Evolutionary conservation across 305 asterid genomes (phyloP).

Genomic region (Solanum hybrid): DNA sequence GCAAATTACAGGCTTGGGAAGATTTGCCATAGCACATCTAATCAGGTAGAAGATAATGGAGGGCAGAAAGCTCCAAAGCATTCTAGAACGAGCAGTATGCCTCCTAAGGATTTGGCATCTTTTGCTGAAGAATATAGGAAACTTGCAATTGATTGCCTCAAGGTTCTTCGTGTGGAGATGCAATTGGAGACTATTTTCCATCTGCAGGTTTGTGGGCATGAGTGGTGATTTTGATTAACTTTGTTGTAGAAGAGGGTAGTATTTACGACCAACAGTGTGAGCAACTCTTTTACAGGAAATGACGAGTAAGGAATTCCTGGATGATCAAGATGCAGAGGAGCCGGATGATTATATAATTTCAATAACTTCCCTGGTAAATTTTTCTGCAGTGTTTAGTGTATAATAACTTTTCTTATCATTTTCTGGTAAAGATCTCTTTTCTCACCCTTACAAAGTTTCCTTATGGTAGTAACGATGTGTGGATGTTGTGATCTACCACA

Average conservation of each 20-base stretch:
- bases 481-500: neutral
- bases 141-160: constrained; percentile 91
- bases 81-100: constrained; percentile 52
- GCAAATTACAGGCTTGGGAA: constrained; percentile 57
- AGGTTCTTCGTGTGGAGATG: constrained; percentile 96
- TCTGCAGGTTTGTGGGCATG: constrained; percentile 63
- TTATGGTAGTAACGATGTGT: neutral
- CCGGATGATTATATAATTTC: constrained; percentile 96
- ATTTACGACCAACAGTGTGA: constrained; percentile 16
- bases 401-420: neutral
- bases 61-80: constrained; percentile 36
- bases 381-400: neutral
- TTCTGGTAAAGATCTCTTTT: neutral
- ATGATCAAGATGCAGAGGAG: constrained; percentile 99
- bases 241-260: constrained; percentile 12
- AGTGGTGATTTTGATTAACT: neutral
- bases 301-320: constrained; percentile 83
- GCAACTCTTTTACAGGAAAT: constrained; percentile 52
- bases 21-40: constrained; percentile 49
- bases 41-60: constrained; percentile 53
- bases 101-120: constrained; percentile 68
- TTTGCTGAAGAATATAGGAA: constrained; percentile 94
- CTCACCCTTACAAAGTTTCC: neutral
- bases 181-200: constrained; percentile 91
- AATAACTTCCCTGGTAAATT: constrained; percentile 78